phyloP scores from a whole-genome alignment of 441 rosid species.

The Pelargonium citronellum region DNA sequence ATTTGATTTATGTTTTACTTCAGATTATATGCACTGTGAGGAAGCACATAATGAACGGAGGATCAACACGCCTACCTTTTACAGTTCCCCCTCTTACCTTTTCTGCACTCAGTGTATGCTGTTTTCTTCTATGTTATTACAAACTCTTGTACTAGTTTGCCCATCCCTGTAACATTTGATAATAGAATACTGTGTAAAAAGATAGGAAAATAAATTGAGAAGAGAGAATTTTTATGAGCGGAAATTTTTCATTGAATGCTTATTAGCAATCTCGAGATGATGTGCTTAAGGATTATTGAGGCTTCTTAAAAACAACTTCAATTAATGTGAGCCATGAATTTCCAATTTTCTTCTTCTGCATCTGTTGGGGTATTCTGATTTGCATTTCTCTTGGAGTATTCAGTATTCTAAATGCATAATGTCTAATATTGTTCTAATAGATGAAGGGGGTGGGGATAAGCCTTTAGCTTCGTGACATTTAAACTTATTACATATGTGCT shows the following conservation, averaged over 20 bases:
- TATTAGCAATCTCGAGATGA: too few relatives aligned
- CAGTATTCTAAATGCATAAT: background rate
- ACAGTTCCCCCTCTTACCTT: constrained; percentile 53
- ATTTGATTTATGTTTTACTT: constrained; percentile 17
- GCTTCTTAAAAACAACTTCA: background rate
- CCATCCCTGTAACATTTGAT: background rate
- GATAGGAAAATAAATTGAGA: background rate
- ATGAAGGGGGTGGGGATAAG: too few relatives aligned
- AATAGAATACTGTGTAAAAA: background rate
- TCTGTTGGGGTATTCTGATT: too few relatives aligned
- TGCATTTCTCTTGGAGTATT: too few relatives aligned
- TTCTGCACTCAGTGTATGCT: constrained; percentile 51
- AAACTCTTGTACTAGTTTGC: background rate
- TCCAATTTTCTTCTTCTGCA: too few relatives aligned
- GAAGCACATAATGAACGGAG: constrained; percentile 55
- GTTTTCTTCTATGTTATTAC: constrained; percentile 11
- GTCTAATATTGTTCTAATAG: background rate
- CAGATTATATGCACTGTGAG: constrained; percentile 55
- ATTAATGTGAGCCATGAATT: background rate
- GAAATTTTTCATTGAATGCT: too few relatives aligned
- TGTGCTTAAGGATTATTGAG: background rate
- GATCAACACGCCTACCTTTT: constrained; percentile 49
- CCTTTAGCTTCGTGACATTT: background rate
- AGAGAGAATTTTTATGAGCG: too few relatives aligned
- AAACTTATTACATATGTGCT: background rate